phyloP scores from a whole-genome alignment of 495 filamentous ascomycete species.

The Talaromyces nanjingensis region DNA sequence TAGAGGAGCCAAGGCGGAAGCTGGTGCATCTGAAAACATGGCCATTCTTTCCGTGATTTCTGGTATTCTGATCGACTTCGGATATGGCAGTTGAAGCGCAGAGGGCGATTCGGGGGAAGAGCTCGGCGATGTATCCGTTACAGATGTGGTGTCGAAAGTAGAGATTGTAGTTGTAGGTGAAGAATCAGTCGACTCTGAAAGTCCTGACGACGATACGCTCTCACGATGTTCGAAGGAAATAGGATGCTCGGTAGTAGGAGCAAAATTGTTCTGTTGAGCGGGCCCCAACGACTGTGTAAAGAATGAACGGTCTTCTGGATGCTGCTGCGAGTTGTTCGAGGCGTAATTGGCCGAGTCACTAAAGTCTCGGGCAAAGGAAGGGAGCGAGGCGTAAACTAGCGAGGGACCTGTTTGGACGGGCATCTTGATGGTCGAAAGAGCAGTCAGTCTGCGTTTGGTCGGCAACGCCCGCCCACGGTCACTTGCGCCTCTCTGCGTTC shows the following conservation, averaged over 20 bases:
- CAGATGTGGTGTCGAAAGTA: constrained; percentile 78
- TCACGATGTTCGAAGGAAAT: constrained; percentile 32
- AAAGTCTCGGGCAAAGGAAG: constrained; percentile 35
- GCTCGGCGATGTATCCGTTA: constrained; percentile 86
- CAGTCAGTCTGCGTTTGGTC: constrained; percentile 22
- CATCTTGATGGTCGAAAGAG: constrained; percentile 24
- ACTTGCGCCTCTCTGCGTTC: constrained; percentile 13
- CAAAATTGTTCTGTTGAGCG: constrained; percentile 14
- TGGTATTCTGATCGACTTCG: constrained; percentile 27
- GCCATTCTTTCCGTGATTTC: constrained; percentile 23
- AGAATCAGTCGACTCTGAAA: constrained; percentile 82
- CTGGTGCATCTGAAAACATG: constrained; percentile 13
- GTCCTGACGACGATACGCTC: constrained; percentile 60
- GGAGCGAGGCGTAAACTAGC: constrained; percentile 54
- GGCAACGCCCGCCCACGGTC: constrained; percentile 20
- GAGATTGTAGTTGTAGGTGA: constrained; percentile 95
- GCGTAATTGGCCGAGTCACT: not conserved
- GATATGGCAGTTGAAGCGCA: constrained; percentile 41
- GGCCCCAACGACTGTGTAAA: not conserved
- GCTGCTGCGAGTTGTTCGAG: not conserved
- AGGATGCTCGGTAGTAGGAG: constrained; percentile 24
- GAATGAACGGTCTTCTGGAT: not conserved
- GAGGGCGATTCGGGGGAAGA: constrained; percentile 86
- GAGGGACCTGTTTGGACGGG: constrained; percentile 40
- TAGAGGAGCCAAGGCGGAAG: constrained; percentile 33